phyloP scores from a whole-genome alignment of 495 filamentous ascomycete species.

The Aspergillus coremiiformis region DNA sequence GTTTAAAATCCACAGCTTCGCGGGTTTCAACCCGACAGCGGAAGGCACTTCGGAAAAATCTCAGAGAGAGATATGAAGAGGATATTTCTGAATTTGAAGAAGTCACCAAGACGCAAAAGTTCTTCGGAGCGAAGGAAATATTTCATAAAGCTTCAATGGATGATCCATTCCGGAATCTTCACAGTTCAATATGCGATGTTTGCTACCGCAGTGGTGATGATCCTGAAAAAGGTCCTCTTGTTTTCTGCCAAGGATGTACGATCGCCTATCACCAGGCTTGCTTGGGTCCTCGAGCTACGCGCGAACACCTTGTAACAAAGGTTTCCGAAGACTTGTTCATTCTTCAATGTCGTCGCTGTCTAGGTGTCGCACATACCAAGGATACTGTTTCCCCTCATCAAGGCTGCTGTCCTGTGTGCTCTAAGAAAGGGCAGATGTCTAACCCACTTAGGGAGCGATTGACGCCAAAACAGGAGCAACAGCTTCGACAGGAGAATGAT shows the following conservation, averaged over 20 bases:
- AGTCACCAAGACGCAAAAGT: constrained; percentile 42
- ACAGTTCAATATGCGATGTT: constrained; percentile 64
- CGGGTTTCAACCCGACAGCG: constrained; percentile 26
- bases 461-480: constrained; percentile 72
- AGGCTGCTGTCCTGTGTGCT: constrained; percentile 63
- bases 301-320: constrained; percentile 95
- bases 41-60: constrained; percentile 37
- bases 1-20: constrained; percentile 1
- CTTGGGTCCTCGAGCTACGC: constrained; percentile 58
- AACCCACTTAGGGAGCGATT: constrained; percentile 60
- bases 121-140: constrained; percentile 55
- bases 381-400: constrained; percentile 61
- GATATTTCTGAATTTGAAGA: constrained; percentile 55
- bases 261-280: constrained; percentile 74
- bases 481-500: constrained; percentile 64
- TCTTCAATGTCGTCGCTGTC: constrained; percentile 82
- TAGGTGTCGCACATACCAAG: constrained; percentile 57
- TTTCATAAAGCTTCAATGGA: constrained; percentile 51
- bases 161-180: constrained; percentile 56
- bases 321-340: constrained; percentile 69
- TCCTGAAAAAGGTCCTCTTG: constrained; percentile 51
- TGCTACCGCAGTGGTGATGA: constrained; percentile 52
- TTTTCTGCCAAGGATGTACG: constrained; percentile 89
- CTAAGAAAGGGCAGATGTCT: constrained; percentile 52
- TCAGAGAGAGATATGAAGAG: constrained; percentile 60